phyloP scores from a whole-genome alignment of 345 rosid genomes.

The Hibiscus syriacus region DNA sequence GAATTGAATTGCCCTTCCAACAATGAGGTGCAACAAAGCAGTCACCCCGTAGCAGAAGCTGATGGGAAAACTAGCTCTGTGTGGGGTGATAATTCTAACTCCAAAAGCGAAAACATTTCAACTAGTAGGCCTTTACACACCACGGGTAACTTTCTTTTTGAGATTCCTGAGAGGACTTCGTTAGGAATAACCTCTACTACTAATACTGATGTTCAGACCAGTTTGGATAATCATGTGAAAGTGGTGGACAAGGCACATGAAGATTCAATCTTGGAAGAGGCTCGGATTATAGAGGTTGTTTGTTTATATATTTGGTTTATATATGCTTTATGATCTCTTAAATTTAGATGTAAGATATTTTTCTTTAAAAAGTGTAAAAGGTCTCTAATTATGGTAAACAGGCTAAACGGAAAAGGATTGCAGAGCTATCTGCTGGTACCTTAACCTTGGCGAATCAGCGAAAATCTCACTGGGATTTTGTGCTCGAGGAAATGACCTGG shows the following conservation, averaged over 20 bases:
- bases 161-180: slow-evolving; percentile 20
- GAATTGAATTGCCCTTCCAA: slow-evolving; percentile 33
- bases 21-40: slow-evolving; percentile 32
- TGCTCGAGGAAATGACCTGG: slow-evolving; percentile 99
- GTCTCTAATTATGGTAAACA: slow-evolving; percentile 31
- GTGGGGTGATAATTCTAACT: slow-evolving; percentile 22
- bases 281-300: slow-evolving; percentile 73
- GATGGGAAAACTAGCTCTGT: slow-evolving; percentile 27
- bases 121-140: slow-evolving; percentile 28
- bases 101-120: slow-evolving; percentile 24
- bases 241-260: slow-evolving; percentile 53
- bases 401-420: slow-evolving; percentile 85
- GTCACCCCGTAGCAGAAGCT: slow-evolving; percentile 24
- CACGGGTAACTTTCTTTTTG: slow-evolving; percentile 20
- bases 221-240: slow-evolving; percentile 30
- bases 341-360: slow-evolving; percentile 12
- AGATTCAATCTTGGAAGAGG: slow-evolving; percentile 88
- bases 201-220: slow-evolving; percentile 36
- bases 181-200: slow-evolving; percentile 22
- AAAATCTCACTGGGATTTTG: slow-evolving; percentile 89
- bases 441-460: slow-evolving; percentile 37
- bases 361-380: slow-evolving; percentile 10
- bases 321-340: slow-evolving; percentile 12
- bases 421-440: slow-evolving; percentile 63
- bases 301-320: slow-evolving; percentile 8